phyloP scores from a whole-genome alignment of 1,284 basidiomycete species.

The Puccinia coronata region DNA sequence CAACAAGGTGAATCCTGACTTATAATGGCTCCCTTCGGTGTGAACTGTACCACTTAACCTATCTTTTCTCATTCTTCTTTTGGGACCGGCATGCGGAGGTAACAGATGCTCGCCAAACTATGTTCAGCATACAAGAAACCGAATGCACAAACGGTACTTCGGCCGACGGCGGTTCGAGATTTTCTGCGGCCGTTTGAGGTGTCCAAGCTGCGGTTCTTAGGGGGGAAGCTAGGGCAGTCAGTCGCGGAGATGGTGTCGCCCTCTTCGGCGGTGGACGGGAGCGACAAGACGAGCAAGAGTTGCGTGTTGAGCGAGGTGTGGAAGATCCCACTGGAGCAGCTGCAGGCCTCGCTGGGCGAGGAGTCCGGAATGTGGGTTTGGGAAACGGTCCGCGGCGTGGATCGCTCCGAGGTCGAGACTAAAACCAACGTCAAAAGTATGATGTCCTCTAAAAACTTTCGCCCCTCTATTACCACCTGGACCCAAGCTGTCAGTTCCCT shows the following conservation, averaged over 20 bases:
- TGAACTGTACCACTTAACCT: too few relatives aligned
- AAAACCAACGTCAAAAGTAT: slow-evolving; percentile 83
- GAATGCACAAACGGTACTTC: slow-evolving; percentile 76
- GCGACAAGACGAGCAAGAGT: neutral
- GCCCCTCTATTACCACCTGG: slow-evolving; percentile 71
- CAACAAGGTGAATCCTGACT: slow-evolving; percentile 18
- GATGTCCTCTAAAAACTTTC: slow-evolving; percentile 88
- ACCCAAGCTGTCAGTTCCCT: slow-evolving; percentile 64
- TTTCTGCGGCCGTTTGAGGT: slow-evolving; percentile 80
- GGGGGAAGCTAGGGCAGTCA: slow-evolving; percentile 88
- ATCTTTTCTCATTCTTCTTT: too few relatives aligned
- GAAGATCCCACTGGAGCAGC: slow-evolving; percentile 67
- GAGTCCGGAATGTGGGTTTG: slow-evolving; percentile 62
- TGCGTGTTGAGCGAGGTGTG: slow-evolving; percentile 53
- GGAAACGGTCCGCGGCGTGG: slow-evolving; percentile 69
- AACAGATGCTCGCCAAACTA: slow-evolving; percentile 63
- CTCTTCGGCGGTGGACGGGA: neutral
- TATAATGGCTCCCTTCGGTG: slow-evolving; percentile 41
- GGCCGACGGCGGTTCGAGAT: slow-evolving; percentile 75
- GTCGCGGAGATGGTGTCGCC: slow-evolving; percentile 65
- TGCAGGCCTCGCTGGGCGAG: slow-evolving; percentile 80
- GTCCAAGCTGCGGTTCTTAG: slow-evolving; percentile 93
- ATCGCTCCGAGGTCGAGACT: slow-evolving; percentile 70
- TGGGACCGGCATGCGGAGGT: neutral
- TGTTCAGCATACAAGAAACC: slow-evolving; percentile 87